Evolutionary conservation across 495 filamentous ascomycete genomes (phyloP), one percentile per base, ranked within the genome.

Genomic region (Penicillium cosmopolitanum): DNA sequence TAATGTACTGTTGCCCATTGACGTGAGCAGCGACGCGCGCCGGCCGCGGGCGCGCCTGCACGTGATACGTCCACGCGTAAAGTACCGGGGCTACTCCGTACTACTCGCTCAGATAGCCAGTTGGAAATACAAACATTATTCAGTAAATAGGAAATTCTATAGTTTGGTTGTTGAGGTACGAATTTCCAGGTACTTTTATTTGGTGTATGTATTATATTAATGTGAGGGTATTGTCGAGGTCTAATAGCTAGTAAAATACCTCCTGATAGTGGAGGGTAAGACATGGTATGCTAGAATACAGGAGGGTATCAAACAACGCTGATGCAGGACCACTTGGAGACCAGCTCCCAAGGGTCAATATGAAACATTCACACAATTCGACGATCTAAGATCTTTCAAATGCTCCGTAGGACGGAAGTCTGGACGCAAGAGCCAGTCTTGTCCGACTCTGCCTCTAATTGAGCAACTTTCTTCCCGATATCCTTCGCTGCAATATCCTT

Each of bases 401-500:
- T 50, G 25, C 52, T 53, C 3, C 8, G 31, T 50, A 67, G 25
- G 5, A 56, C 7, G 40, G 62, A 19, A 25, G 44, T 23, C 40
- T 58, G 44, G 42, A 47, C 51, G 59, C 59, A 69, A 35, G 56
- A 44, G 5, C 61, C 42, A 21, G 67, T 46, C 44, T 68, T 74
- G 8, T 70, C 69, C 65, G 60, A 71, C 28, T 67, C 71, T 25
- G 69, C 62, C 58, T 76, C 72, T 60, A 79, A 56, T 40, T 72
- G 64, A 44, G 63, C 60, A 25, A 74, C 75, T 61, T 69, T 76
- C 9, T 65, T 61, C 23, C 62, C 72, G 35, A 80, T 73, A 5
- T 80, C 72, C 51, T 72, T 78, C 28, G 69, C 63, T 36, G 70
- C 74, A 47, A 77, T 70, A 52, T 78, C 72, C 12, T 66, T 71